A percentile compares a stretch with the other conserved stretches of the same genome.
Evolutionary conservation across 192 early-diverging fungal genomes (phyloP).

Genomic region (Coemansia sp.): DNA sequence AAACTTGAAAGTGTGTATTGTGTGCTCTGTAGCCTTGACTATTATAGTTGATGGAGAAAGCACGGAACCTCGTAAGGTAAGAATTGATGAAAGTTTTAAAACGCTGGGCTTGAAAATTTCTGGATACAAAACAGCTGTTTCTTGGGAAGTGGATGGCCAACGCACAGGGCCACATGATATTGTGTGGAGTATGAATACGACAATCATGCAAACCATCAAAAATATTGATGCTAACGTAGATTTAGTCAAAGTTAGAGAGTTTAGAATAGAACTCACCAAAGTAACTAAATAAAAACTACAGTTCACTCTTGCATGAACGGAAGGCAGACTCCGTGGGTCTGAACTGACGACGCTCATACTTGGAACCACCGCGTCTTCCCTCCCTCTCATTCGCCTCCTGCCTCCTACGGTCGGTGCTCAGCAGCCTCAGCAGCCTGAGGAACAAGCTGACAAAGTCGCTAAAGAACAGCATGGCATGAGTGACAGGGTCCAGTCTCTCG

Average conservation of each 20-base stretch:
- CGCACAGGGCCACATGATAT: not conserved
- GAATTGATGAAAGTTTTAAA: not conserved
- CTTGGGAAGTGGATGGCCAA: not conserved
- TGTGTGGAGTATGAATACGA: not conserved
- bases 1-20: not conserved
- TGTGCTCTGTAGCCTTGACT: not conserved
- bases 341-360: not conserved
- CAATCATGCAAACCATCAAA: not conserved
- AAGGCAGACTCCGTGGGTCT: slow-evolving; percentile 3
- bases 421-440: slow-evolving; percentile 7
- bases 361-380: not conserved
- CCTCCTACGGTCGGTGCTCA: slow-evolving; percentile 15
- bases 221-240: not conserved
- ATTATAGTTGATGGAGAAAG: not conserved
- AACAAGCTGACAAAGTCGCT: slow-evolving; percentile 26
- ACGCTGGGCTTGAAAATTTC: not conserved
- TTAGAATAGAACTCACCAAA: not conserved
- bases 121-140: not conserved
- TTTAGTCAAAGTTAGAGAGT: not conserved
- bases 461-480: slow-evolving; percentile 25
- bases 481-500: slow-evolving; percentile 20
- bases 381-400: slow-evolving; percentile 8
- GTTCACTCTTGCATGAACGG: not conserved
- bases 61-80: not conserved
- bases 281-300: not conserved